These are phyloP conservation scores for Microbotryum saponariae DNA, from an alignment of 1,284 basidiomycete species.

Conservation along the genomic window DNA sequence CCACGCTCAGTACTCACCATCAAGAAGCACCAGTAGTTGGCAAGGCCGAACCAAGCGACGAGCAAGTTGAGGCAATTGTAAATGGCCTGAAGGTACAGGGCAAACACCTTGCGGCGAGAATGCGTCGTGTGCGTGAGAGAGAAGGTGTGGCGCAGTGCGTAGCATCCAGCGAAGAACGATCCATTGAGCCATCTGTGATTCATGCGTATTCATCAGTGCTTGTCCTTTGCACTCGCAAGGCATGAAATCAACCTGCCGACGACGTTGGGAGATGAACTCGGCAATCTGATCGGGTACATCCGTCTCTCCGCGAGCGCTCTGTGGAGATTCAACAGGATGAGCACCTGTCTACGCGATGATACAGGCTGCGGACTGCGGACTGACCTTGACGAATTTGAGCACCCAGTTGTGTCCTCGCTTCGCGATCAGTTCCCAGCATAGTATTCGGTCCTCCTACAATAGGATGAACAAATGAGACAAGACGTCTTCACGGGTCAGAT, in stretches of 20 bases:
- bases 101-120: constrained; percentile 62
- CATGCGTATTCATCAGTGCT: background rate
- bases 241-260: constrained; percentile 59
- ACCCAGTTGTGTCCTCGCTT: constrained; percentile 86
- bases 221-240: background rate
- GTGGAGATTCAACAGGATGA: background rate
- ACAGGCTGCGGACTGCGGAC: background rate
- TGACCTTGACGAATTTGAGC: constrained; percentile 79
- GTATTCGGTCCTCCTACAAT: constrained; percentile 61
- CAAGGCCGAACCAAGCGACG: constrained; percentile 88
- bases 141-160: constrained; percentile 54
- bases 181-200: constrained; percentile 49
- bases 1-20: constrained; percentile 47
- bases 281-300: constrained; percentile 90
- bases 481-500: background rate
- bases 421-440: constrained; percentile 94
- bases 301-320: constrained; percentile 83
- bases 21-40: constrained; percentile 94
- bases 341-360: background rate
- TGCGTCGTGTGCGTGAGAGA: constrained; percentile 83
- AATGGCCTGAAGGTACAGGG: constrained; percentile 69
- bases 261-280: constrained; percentile 89
- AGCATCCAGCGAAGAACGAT: constrained; percentile 84
- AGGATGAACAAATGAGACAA: constrained; percentile 4
- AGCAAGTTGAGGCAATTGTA: constrained; percentile 83